Conservation (phyloP, 2,329 filamentous ascomycete genomes). For the Cytospora chrysosperma region DNA sequence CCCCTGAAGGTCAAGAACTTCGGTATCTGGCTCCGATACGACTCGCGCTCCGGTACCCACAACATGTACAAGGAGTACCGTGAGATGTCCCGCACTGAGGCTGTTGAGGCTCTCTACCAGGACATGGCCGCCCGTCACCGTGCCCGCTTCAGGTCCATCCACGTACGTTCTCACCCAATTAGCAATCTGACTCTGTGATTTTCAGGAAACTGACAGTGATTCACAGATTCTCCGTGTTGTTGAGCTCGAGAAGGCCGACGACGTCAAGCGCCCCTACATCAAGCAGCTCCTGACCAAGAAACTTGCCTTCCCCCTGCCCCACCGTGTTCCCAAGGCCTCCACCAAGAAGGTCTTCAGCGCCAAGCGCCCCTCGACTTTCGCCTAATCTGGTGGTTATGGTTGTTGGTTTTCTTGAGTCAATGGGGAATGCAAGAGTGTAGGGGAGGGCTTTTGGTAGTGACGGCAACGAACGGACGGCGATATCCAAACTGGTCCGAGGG, state of each 20-base stretch:
- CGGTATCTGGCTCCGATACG: slow-evolving; percentile 99
- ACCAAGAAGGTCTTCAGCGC: slow-evolving; percentile 91
- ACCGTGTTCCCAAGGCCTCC: slow-evolving; percentile 82
- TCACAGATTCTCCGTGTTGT: slow-evolving; percentile 93
- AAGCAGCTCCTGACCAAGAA: slow-evolving; percentile 94
- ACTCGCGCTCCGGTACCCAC: slow-evolving; percentile 99
- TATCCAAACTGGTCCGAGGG: slow-evolving; percentile 39
- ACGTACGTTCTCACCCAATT: slow-evolving; percentile 64
- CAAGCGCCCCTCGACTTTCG: slow-evolving; percentile 95
- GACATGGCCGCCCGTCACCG: slow-evolving; percentile 99
- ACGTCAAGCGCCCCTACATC: slow-evolving; percentile 98
- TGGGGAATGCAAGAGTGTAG: slow-evolving; percentile 31
- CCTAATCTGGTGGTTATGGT: slow-evolving; percentile 65
- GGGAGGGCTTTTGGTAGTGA: slow-evolving; percentile 14
- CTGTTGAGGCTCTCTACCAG: slow-evolving; percentile 96
- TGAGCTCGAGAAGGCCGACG: slow-evolving; percentile 91
- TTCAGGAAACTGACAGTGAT: slow-evolving; percentile 31
- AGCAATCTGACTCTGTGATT: slow-evolving; percentile 7
- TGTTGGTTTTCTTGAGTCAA: slow-evolving; percentile 28
- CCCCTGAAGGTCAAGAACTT: slow-evolving; percentile 99
- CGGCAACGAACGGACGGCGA: slow-evolving; percentile 12
- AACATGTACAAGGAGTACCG: slow-evolving; percentile 99
- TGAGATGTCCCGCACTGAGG: slow-evolving; percentile 94
- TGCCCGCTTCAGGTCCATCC: slow-evolving; percentile 95
- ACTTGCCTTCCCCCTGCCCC: slow-evolving; percentile 97